Percentiles rank a stretch among this genome's conserved stretches.
phyloP scores from a whole-genome alignment of 257 asterid species.

The Oldenlandia corymbosa region DNA sequence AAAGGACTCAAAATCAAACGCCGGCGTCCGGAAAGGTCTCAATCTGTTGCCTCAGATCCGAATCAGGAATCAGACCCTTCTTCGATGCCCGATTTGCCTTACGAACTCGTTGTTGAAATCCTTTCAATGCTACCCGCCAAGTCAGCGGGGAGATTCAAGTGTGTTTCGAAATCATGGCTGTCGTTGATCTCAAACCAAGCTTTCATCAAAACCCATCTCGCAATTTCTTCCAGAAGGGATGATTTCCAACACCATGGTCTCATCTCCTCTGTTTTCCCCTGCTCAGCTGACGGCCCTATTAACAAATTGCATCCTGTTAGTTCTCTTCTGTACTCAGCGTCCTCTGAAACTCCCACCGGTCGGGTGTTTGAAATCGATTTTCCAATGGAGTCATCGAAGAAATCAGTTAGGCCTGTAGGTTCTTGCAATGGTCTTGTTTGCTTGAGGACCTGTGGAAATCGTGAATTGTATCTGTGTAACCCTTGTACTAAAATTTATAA shows the following conservation, averaged over 20 bases:
- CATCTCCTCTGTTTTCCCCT: neutral
- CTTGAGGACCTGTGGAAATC: conserved; percentile 10
- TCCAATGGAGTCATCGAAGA: neutral
- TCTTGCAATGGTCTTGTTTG: conserved; percentile 29
- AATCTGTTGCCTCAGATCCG: too few relatives aligned
- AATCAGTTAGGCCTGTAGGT: conserved; percentile 15
- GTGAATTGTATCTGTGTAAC: conserved; percentile 21
- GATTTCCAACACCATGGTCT: neutral
- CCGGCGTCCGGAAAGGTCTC: too few relatives aligned
- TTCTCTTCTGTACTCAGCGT: conserved; percentile 6
- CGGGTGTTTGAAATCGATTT: conserved; percentile 5
- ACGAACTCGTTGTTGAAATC: conserved; percentile 22
- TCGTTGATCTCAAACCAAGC: conserved; percentile 7
- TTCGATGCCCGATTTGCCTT: neutral
- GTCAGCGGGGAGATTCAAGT: conserved; percentile 17
- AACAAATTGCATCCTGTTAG: too few relatives aligned
- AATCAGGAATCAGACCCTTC: neutral
- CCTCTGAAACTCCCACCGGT: neutral
- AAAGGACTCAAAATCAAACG: too few relatives aligned
- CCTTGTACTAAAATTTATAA: conserved; percentile 14
- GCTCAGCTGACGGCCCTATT: too few relatives aligned
- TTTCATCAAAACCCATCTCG: conserved; percentile 11
- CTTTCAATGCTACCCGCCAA: conserved; percentile 30
- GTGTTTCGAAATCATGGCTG: too few relatives aligned
- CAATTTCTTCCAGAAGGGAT: neutral